A percentile compares a stretch with the other conserved stretches of the same genome.
phyloP scores from a whole-genome alignment of 2,329 filamentous ascomycete species.

The Trichoderma simmonsii region DNA sequence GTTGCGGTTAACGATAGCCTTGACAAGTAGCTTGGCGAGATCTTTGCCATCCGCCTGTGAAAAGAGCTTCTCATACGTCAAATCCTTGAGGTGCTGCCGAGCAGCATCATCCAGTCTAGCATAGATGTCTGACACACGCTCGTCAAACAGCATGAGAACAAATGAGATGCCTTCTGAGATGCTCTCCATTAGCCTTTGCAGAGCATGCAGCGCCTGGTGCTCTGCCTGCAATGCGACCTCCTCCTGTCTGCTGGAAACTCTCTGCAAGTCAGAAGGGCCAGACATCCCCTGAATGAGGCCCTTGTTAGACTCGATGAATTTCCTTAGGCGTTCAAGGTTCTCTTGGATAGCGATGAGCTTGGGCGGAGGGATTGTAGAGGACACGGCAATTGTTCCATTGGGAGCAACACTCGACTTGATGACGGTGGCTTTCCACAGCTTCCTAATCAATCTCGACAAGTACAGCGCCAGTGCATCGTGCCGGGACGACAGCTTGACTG shows the following conservation, averaged over 20 bases:
- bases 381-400: slow-evolving; percentile 60
- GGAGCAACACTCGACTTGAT: slow-evolving; percentile 53
- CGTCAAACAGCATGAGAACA: slow-evolving; percentile 89
- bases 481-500: slow-evolving; percentile 80
- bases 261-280: slow-evolving; percentile 81
- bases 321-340: slow-evolving; percentile 71
- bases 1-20: slow-evolving; percentile 96
- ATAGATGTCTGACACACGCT: slow-evolving; percentile 86
- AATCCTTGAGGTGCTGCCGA: slow-evolving; percentile 65
- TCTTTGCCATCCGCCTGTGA: slow-evolving; percentile 76
- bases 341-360: slow-evolving; percentile 78
- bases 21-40: slow-evolving; percentile 89
- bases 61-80: slow-evolving; percentile 89
- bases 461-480: slow-evolving; percentile 88
- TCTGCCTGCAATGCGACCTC: slow-evolving; percentile 91
- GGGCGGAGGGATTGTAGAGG: slow-evolving; percentile 60
- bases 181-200: slow-evolving; percentile 81
- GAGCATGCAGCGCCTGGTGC: slow-evolving; percentile 83
- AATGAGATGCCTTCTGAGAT: slow-evolving; percentile 97
- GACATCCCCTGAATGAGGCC: slow-evolving; percentile 89
- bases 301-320: slow-evolving; percentile 84
- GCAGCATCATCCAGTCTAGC: slow-evolving; percentile 67
- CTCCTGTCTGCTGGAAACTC: slow-evolving; percentile 77
- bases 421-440: slow-evolving; percentile 80
- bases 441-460: slow-evolving; percentile 80